phyloP scores from a whole-genome alignment of 73 alveolate genomes.

The Paramecium sexaurelia region DNA sequence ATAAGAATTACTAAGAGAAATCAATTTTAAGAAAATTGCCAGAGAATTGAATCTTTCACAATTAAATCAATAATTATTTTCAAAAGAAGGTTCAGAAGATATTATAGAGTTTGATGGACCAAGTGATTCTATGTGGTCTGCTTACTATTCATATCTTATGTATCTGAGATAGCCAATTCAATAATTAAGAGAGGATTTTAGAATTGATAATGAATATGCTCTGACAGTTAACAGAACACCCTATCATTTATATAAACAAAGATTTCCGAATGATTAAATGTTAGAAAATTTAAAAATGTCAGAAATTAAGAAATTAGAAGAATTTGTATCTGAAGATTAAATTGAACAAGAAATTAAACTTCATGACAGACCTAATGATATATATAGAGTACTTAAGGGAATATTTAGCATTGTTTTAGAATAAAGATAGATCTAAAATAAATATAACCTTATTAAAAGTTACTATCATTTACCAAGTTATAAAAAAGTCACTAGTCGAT shows the following conservation, averaged over 20 bases:
- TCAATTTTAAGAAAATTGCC: slow-evolving; percentile 19
- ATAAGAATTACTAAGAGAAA: not conserved
- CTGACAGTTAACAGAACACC: not conserved
- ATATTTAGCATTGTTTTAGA: not conserved
- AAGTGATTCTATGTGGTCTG: not conserved
- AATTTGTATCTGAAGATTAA: not conserved
- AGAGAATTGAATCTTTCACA: not conserved
- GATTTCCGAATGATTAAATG: not conserved
- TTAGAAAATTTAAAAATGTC: not conserved
- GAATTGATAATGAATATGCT: not conserved
- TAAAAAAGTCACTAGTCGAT: not conserved
- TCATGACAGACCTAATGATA: not conserved
- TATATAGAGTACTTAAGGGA: not conserved
- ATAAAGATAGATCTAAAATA: not conserved
- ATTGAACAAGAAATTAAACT: not conserved
- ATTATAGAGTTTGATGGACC: not conserved
- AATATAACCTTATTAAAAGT: not conserved
- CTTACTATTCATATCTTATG: not conserved
- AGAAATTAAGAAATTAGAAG: not conserved
- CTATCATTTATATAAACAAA: not conserved
- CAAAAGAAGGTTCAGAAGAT: not conserved
- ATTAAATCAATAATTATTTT: not conserved
- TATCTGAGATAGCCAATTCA: not conserved
- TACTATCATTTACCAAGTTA: not conserved
- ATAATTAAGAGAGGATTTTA: not conserved